A percentile compares a stretch with the other conserved stretches of the same genome.
Evolutionary conservation across 2,329 filamentous ascomycete genomes (phyloP).

Genomic region (Lecanoromycetidae sp.): DNA sequence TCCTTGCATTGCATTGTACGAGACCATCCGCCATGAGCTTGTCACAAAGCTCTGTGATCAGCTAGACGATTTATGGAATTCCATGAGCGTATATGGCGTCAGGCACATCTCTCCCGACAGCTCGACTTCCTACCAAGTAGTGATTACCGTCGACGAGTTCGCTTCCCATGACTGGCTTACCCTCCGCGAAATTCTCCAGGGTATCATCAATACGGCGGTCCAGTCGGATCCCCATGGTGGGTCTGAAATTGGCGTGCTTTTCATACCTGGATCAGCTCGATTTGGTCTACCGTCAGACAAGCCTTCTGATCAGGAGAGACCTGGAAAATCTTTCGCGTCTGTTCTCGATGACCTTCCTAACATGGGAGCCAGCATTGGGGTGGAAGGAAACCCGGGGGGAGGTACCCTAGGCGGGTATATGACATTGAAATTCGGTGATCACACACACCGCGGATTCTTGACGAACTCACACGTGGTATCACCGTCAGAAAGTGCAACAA

Average conservation of each 20-base stretch:
- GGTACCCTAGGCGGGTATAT: conserved; percentile 18
- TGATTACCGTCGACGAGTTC: conserved; percentile 9
- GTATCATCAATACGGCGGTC: not conserved
- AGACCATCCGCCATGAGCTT: not conserved
- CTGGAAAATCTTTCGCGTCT: not conserved
- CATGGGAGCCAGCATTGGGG: conserved; percentile 14
- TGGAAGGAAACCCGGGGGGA: conserved; percentile 6
- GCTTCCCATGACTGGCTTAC: conserved; percentile 7
- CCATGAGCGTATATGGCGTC: conserved; percentile 2
- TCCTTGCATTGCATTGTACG: not conserved
- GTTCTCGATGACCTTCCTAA: conserved; percentile 2
- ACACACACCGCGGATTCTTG: conserved; percentile 11
- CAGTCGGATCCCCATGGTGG: no score
- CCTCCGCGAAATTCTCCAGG: not conserved
- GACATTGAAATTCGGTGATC: conserved; percentile 5
- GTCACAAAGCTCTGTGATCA: not conserved
- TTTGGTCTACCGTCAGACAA: not conserved
- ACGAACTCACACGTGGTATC: conserved; percentile 14
- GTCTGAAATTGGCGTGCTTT: conserved; percentile 13
- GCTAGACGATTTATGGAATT: not conserved
- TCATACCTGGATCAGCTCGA: conserved; percentile 11
- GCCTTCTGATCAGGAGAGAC: not conserved
- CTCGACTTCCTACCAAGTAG: not conserved
- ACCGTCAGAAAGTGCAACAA: not conserved
- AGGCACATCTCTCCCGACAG: not conserved